These are phyloP conservation scores for Bipolaris zeicola DNA, from an alignment of 2,329 filamentous ascomycete genomes.

Conservation along the genomic window DNA sequence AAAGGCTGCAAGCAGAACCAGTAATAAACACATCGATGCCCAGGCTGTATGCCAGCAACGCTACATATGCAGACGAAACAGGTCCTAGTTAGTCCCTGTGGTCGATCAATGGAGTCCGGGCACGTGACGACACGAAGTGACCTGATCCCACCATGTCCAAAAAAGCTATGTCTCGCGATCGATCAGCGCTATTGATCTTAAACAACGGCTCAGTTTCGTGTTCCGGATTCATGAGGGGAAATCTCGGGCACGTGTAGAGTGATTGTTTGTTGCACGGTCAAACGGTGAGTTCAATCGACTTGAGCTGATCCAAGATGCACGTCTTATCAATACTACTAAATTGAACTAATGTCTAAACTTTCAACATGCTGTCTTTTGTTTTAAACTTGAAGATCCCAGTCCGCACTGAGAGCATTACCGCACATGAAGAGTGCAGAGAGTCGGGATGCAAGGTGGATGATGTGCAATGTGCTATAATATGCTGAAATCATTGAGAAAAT, in stretches of 20 bases:
- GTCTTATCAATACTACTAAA: no score
- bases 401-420: neutral
- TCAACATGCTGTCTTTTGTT: no score
- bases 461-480: neutral
- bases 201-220: neutral
- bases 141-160: neutral
- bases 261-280: neutral
- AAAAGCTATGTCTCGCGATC: neutral
- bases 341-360: no score
- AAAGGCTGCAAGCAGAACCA: neutral
- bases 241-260: neutral
- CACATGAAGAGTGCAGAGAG: neutral
- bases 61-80: neutral
- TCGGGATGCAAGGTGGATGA: neutral
- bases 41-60: neutral
- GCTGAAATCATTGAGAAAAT: neutral
- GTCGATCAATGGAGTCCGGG: neutral
- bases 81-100: neutral
- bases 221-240: neutral
- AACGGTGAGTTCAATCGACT: neutral
- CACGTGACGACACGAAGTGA: neutral
- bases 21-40: neutral
- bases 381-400: no score
- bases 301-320: no score
- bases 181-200: neutral